Base-by-base conservation (phyloP, 768 basidiomycete genomes). In the Fibroporia radiculosa region DNA sequence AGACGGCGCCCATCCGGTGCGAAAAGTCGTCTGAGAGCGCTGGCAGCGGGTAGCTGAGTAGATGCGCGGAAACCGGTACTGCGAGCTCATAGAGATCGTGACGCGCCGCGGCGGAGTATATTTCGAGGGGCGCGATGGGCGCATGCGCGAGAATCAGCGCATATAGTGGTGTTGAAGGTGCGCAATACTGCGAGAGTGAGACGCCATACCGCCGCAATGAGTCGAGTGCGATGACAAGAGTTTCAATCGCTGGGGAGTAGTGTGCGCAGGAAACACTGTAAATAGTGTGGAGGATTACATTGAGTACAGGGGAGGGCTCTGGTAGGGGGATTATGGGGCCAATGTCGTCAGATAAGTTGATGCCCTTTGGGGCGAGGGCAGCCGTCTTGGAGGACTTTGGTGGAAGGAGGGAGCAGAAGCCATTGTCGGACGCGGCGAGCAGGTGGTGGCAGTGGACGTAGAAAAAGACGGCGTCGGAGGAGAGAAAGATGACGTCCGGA, bases 391-490 rank as follows among this genome's bases (percentile, higher is more conserved):
- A 61, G 12, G 73, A 73, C 25, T 63, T 60, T 4, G 66, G 49
- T 2, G 81, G 73, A 16, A 92, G 63, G 32, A 78, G 70, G 3
- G 70, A 66, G 36, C 73, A 71, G 63, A 90, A 89, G 11, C 62
- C 64, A 50, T 88, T 91, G 25, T 66, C 63, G 11, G 89, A 91
- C 10, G 68, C 71, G 2, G 63, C 56, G 26, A 83, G 68, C 33
- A 91, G 66, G 41, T 77, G 54, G 33, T 76, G 66, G 0, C 70
- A 66, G 59, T 90, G 85, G 5, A 82, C 81, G 56, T 90, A 90
- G 71, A 92, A 92, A 63, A 88, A 87, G 31, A 92, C 85, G 14
- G 75, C 73, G 56, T 92, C 89, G 23, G 78, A 71, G 2, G 85
- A 80, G 44, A 88, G 65, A 40, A 88, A 64, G 52, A 83, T 70